These are phyloP conservation scores for Pseudogymnoascus sp. DNA, from an alignment of 2,329 filamentous ascomycete species.

Conservation along the genomic window DNA sequence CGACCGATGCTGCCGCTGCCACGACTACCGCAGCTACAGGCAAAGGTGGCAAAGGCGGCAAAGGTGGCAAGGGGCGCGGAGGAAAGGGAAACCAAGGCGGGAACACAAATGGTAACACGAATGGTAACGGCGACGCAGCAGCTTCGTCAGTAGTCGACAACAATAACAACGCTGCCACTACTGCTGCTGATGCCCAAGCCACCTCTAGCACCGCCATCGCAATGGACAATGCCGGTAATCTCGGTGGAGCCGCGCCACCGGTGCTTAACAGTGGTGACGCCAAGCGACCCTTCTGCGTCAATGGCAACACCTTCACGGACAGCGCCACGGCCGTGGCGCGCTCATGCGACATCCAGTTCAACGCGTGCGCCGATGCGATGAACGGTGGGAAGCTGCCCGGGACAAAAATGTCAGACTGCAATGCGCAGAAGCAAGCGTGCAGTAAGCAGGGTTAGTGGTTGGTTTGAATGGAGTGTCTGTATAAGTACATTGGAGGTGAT, in stretches of 20 bases:
- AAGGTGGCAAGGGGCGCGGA: background rate
- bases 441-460: background rate
- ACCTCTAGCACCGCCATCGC: background rate
- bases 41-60: background rate
- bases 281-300: conserved; percentile 44
- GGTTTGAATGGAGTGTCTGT: background rate
- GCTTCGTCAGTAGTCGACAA: background rate
- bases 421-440: conserved; percentile 19
- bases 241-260: conserved; percentile 44
- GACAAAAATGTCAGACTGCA: conserved; percentile 18
- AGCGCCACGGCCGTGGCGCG: conserved; percentile 46
- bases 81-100: background rate
- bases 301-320: conserved; percentile 49
- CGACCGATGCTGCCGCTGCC: conserved; percentile 10
- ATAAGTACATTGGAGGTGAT: background rate
- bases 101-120: background rate
- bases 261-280: conserved; percentile 41
- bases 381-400: conserved; percentile 36
- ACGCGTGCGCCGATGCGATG: conserved; percentile 47
- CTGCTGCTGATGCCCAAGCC: background rate
- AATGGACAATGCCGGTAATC: conserved; percentile 13
- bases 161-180: background rate
- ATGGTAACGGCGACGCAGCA: background rate
- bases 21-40: background rate
- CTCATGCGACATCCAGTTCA: conserved; percentile 55